Conservation (phyloP, 2,329 filamentous ascomycete species). For the Acephala macrosclerotiorum region DNA sequence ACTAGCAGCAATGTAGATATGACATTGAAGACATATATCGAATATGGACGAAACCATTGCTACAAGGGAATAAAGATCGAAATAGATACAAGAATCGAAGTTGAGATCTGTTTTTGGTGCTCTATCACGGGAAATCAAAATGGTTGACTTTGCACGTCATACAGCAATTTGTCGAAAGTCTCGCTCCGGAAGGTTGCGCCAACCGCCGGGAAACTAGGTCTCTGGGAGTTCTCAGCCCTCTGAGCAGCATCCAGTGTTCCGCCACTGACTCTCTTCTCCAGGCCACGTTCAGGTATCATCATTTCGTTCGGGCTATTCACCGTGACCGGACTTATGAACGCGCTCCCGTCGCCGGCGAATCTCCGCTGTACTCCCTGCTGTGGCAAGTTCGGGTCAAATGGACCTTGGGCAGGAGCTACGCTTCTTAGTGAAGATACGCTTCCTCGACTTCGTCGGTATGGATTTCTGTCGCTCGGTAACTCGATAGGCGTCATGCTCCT, state of each 20-base stretch:
- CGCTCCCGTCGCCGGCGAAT: not conserved
- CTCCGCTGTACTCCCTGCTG: not conserved
- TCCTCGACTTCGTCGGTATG: no score
- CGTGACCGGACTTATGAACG: not conserved
- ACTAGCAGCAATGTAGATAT: no score
- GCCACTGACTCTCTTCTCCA: not conserved
- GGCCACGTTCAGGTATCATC: not conserved
- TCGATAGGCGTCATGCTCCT: not conserved
- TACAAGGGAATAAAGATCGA: not conserved
- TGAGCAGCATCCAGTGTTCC: not conserved
- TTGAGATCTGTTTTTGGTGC: not conserved
- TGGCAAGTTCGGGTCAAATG: no score
- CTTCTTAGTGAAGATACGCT: no score
- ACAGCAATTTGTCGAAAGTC: not conserved
- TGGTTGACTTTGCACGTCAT: slow-evolving; percentile 2
- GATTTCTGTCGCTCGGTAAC: not conserved
- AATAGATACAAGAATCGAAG: not conserved
- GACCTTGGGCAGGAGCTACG: not conserved
- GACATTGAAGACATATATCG: not conserved
- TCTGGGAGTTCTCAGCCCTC: not conserved
- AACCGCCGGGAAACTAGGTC: not conserved
- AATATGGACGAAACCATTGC: not conserved
- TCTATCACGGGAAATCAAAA: not conserved
- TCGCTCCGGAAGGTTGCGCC: slow-evolving; percentile 1
- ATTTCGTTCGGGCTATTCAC: not conserved